These are phyloP conservation scores for Fomitopsis pinicola DNA, from an alignment of 1,284 basidiomycete species.

Conservation along the genomic window DNA sequence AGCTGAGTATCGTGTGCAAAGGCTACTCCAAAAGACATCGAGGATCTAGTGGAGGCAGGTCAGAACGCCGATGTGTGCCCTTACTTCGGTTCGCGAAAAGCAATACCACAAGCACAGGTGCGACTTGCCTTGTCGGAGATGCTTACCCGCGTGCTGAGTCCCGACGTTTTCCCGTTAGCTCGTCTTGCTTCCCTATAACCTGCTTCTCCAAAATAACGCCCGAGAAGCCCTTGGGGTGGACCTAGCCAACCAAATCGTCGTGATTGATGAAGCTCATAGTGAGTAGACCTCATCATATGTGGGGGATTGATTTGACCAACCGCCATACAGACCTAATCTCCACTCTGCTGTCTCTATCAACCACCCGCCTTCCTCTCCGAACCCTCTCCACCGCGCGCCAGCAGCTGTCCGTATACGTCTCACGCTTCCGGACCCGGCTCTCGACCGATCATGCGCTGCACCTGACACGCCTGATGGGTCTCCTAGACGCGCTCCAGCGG, in stretches of 20 bases:
- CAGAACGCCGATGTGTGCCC: slow-evolving; percentile 73
- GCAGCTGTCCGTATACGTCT: slow-evolving; percentile 81
- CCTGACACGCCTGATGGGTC: slow-evolving; percentile 73
- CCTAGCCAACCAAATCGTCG: slow-evolving; percentile 78
- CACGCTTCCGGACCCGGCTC: slow-evolving; percentile 75
- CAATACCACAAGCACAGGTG: slow-evolving; percentile 89
- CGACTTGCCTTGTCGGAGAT: background rate
- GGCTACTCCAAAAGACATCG: slow-evolving; percentile 91
- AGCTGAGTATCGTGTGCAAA: slow-evolving; percentile 25
- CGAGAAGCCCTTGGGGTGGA: slow-evolving; percentile 86
- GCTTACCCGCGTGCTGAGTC: background rate
- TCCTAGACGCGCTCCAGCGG: slow-evolving; percentile 65
- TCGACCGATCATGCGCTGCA: slow-evolving; percentile 75
- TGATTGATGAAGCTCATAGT: slow-evolving; percentile 98
- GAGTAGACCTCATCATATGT: slow-evolving; percentile 25
- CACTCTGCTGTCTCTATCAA: slow-evolving; percentile 85
- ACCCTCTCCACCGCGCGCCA: slow-evolving; percentile 61
- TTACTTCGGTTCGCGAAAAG: slow-evolving; percentile 88
- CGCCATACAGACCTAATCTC: slow-evolving; percentile 69
- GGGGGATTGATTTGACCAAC: background rate
- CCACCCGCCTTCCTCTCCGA: slow-evolving; percentile 58
- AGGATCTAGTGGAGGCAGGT: slow-evolving; percentile 82
- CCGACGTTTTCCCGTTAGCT: slow-evolving; percentile 43
- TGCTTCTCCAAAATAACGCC: slow-evolving; percentile 82
- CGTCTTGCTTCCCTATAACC: slow-evolving; percentile 90